Evolutionary conservation across 805 yeast genomes (phyloP), one percentile per base, ranked within the genome.

Genomic region (Candida michaelii): DNA sequence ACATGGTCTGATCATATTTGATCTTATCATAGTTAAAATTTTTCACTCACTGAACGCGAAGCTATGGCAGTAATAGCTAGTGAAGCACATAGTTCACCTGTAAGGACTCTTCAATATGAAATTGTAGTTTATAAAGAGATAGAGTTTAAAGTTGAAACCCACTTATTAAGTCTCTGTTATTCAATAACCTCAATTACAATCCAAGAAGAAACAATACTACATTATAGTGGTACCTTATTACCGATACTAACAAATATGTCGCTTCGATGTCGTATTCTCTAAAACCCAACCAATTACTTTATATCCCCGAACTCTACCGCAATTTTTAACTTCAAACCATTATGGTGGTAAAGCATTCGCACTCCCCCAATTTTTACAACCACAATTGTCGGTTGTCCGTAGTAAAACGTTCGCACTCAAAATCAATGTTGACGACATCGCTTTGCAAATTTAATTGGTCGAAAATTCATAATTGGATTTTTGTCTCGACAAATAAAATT

Each of bases 401-500:
- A 12, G 18, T 17, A 32, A 6, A 36, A 36, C 14, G 36, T 41
- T 43, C 50, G 45, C 45, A 46, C 33, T 27, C 35, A 16, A 36
- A 21, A 4, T 27, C 12, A 21, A 23, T 10, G 5, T 8, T 14
- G 12, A 34, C 37, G 37, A 34, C 37, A 34, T 34, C 37, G 29
- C 18, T 34, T 34, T 34, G 37, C 40, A 33, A 39, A 16, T 44
- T 36, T 47, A 37, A 47, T 47, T 47, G 51, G 51, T 36, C 40
- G 34, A 47, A 29, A 39, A 13, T 29, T 38, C 42, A 17, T 11
- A 40, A 23, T 23, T 34, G 27, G 29, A 34, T 13, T 34, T 34
- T 14, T 39, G 33, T 24, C 49, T 48, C 51, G 51, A 48, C 51
- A 48, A 48, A 45, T 45, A 36, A 45, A 47, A 48, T 42, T 43